Base-by-base conservation (phyloP, 768 basidiomycete species). In the Xerocomus spinulosus region DNA sequence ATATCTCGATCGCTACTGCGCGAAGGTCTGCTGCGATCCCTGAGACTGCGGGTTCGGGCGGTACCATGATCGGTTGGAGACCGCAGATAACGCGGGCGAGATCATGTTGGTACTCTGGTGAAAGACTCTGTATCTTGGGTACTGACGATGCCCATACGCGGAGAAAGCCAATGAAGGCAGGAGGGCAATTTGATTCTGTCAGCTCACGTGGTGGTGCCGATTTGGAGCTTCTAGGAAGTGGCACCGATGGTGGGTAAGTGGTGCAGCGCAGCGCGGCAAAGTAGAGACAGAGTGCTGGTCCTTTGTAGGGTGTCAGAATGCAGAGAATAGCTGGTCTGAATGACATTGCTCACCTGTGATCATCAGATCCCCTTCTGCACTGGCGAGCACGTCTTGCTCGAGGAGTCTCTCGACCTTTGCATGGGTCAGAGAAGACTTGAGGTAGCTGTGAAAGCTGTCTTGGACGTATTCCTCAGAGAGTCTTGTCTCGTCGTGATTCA, bases 1-100 rank as follows among this genome's bases (percentile, higher is more conserved):
- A 85, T 53, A 93, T 91, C 59, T 92, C 91, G 40, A 93, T 89
- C 0, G 88, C 86, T 0, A 93, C 85, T 0, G 86, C 85, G 15
- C 88, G 77, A n/a, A 93, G 66, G 62, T 92, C 87, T 1, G 87
- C 86, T 1, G 91, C 79, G 38, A 91, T 80, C 0, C 83, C 81
- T 3, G 73, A 68, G 9, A 90, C 60, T 0, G 67, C 57, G 2
- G 69, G 64, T 21, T 75, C 63, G 4, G 66, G 24, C 0, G 81
- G 77, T 0, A 69, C 55, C 0, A 68, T 54, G 23, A 85, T 44
- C 0, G 72, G 68, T 1, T 54, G 39, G 39, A 89, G 78, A 5
- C 75, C 73, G 56, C 91, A 92, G 17, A 92, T 87, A 42, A 85
- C 67, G 2, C 89, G 80, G 0, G 89, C 90, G 24, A 92, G 83